Conservation (phyloP, 2,329 filamentous ascomycete species). For the Chaetomium globosum region DNA sequence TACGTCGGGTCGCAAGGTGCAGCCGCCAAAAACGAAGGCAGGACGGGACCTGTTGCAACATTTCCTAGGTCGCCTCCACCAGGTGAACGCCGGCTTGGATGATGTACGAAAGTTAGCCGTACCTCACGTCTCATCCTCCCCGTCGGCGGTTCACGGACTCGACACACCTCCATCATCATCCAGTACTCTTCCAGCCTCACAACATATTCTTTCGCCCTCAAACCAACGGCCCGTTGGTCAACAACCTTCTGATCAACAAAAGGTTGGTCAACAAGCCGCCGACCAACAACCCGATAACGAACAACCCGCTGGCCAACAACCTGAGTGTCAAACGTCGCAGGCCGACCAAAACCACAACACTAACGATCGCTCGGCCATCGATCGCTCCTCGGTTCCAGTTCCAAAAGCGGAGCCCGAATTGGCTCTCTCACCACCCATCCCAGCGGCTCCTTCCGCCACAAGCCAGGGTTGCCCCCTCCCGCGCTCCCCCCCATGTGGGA, state of each 20-base stretch:
- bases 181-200: conserved; percentile 20
- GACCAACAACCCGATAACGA: neutral
- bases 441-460: neutral
- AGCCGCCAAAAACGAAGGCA: conserved; percentile 34
- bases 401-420: neutral
- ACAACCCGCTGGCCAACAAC: neutral
- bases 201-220: neutral
- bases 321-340: conserved; percentile 3
- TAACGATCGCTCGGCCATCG: neutral
- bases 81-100: conserved; percentile 26
- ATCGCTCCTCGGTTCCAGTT: neutral
- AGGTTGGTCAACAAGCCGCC: neutral
- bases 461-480: neutral
- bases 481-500: neutral
- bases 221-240: neutral
- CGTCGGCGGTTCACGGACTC: conserved; percentile 19
- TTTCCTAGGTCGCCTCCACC: conserved; percentile 32
- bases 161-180: conserved; percentile 27
- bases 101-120: conserved; percentile 24
- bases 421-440: neutral
- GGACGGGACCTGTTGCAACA: conserved; percentile 33
- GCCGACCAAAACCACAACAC: neutral
- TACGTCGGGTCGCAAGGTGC: conserved; percentile 32
- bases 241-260: neutral
- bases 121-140: conserved; percentile 20